Evolutionary conservation across 805 yeast genomes (phyloP).

Genomic region (Metschnikowia arizonensis): DNA sequence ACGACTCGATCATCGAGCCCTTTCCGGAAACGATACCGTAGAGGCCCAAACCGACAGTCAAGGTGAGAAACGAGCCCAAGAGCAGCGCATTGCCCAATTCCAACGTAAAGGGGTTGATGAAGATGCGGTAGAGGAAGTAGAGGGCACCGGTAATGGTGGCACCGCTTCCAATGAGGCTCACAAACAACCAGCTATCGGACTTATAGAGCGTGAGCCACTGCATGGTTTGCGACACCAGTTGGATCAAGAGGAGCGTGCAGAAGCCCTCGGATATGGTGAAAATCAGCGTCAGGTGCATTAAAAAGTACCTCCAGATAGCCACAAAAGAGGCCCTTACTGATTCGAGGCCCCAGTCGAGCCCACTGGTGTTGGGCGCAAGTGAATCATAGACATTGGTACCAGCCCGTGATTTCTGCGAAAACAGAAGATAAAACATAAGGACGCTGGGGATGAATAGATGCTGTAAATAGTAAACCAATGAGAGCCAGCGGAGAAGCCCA

Average conservation of each 20-base stretch:
- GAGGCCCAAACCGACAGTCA: constrained; percentile 67
- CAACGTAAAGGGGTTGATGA: constrained; percentile 67
- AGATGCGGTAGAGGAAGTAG: constrained; percentile 78
- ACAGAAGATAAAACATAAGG: constrained; percentile 56
- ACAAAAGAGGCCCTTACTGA: not conserved
- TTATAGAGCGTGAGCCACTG: constrained; percentile 58
- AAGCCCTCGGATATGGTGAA: constrained; percentile 91
- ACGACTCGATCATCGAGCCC: constrained; percentile 89
- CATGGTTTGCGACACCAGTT: constrained; percentile 81
- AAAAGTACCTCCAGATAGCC: constrained; percentile 62
- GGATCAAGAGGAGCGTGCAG: constrained; percentile 86
- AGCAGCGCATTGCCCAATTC: constrained; percentile 74
- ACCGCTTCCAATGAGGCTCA: constrained; percentile 67
- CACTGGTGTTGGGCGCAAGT: not conserved
- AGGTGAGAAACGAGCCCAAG: constrained; percentile 79
- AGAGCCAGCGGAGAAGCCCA: constrained; percentile 41
- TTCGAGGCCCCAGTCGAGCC: not conserved
- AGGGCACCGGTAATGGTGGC: constrained; percentile 70
- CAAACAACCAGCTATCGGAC: constrained; percentile 76
- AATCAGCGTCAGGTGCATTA: constrained; percentile 80
- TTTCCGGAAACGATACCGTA: constrained; percentile 79
- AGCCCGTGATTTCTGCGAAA: constrained; percentile 13
- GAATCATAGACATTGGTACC: not conserved
- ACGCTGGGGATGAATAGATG: constrained; percentile 80
- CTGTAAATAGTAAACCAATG: constrained; percentile 69